phyloP scores from a whole-genome alignment of 1,284 basidiomycete species.

The Schizophyllum commune region DNA sequence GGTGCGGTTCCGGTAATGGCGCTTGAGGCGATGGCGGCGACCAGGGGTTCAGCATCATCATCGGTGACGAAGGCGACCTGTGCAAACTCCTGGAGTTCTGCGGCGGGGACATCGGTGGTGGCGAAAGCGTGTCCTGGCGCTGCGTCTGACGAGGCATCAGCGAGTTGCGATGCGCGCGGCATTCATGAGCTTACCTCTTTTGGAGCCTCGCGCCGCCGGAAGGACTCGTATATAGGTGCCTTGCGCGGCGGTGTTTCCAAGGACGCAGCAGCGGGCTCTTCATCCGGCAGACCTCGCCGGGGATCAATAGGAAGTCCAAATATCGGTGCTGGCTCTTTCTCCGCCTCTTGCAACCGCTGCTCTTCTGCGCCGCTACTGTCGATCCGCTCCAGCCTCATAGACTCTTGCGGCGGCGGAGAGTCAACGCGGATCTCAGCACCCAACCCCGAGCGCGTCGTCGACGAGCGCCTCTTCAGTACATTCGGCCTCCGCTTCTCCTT shows the following conservation, averaged over 20 bases:
- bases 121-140: background rate
- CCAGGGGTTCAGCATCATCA: background rate
- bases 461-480: background rate
- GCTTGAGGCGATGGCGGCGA: background rate
- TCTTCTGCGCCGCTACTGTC: background rate
- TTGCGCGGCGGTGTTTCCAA: background rate
- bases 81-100: background rate
- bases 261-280: background rate
- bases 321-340: background rate
- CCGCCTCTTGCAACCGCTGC: background rate
- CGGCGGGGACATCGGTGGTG: background rate
- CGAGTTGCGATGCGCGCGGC: background rate
- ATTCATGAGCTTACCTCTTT: background rate
- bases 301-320: background rate
- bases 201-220: background rate
- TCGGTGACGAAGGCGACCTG: background rate
- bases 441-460: too few relatives aligned
- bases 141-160: background rate
- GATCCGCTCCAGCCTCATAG: background rate
- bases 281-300: background rate
- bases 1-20: background rate
- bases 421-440: background rate
- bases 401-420: background rate
- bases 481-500: background rate
- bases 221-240: background rate